Evolutionary conservation across 495 filamentous ascomycete species (phyloP).

Genomic region (Trichocladium antarcticum): DNA sequence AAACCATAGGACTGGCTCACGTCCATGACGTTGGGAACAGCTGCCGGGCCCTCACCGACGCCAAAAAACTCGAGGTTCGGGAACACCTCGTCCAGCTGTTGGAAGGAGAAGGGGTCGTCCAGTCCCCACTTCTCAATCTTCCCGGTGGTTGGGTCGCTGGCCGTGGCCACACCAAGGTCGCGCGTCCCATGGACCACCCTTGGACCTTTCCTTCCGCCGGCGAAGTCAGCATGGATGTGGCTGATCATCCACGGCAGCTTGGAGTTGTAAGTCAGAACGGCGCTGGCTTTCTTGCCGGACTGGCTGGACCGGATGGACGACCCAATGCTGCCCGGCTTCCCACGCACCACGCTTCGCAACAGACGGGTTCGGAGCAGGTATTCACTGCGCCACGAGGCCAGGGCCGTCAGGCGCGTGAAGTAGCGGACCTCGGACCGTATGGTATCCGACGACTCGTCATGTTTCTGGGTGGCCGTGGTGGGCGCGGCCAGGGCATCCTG

Average conservation of each 20-base stretch:
- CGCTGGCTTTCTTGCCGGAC: constrained; percentile 43
- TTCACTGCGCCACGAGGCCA: constrained; percentile 85
- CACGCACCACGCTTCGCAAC: constrained; percentile 64
- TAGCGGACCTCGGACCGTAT: constrained; percentile 51
- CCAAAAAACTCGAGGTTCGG: constrained; percentile 68
- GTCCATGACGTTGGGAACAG: constrained; percentile 77
- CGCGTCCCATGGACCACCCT: constrained; percentile 71
- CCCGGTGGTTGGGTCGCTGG: constrained; percentile 62
- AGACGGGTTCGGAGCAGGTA: constrained; percentile 81
- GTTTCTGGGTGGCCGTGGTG: constrained; percentile 27
- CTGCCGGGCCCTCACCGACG: constrained; percentile 60
- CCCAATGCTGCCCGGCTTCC: constrained; percentile 44
- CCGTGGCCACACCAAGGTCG: constrained; percentile 59
- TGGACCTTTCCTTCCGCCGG: constrained; percentile 55
- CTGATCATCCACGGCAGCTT: constrained; percentile 64
- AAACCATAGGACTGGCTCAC: constrained; percentile 76
- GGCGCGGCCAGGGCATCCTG: constrained; percentile 38
- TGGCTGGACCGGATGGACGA: constrained; percentile 34
- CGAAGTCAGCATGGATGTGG: constrained; percentile 63
- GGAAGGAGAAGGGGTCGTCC: constrained; percentile 58
- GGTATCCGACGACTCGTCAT: constrained; percentile 42
- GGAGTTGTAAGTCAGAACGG: constrained; percentile 66
- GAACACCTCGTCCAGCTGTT: constrained; percentile 64
- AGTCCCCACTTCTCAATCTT: constrained; percentile 81
- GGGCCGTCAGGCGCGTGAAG: constrained; percentile 66